A percentile compares a stretch with the other conserved stretches of the same genome.
These are phyloP conservation scores for Microsporum audouinii DNA, from an alignment of 2,329 filamentous ascomycete genomes.

Conservation along the genomic window DNA sequence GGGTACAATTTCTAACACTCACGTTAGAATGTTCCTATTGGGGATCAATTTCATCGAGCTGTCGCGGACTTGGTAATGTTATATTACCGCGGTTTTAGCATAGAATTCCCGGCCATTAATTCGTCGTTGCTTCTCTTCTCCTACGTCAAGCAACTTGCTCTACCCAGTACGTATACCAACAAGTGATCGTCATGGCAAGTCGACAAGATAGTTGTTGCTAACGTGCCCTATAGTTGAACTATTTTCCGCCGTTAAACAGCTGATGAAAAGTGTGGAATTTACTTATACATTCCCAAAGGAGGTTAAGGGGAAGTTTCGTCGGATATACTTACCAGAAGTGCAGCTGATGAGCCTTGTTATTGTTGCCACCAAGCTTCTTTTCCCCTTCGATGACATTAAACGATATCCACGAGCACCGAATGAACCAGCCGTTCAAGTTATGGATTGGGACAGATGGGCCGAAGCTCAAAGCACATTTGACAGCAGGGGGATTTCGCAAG, in stretches of 20 bases:
- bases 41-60: conserved; percentile 52
- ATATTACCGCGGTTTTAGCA: conserved; percentile 56
- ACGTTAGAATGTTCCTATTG: conserved; percentile 30
- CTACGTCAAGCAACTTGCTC: conserved; percentile 57
- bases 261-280: conserved; percentile 47
- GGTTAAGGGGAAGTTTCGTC: conserved; percentile 22
- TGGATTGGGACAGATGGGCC: conserved; percentile 67
- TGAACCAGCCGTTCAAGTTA: conserved; percentile 47
- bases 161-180: conserved; percentile 51
- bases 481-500: conserved; percentile 21
- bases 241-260: conserved; percentile 45
- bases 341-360: conserved; percentile 60
- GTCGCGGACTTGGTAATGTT: conserved; percentile 52
- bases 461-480: conserved; percentile 36
- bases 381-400: conserved; percentile 55
- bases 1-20: conserved; percentile 6
- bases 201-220: conserved; percentile 9
- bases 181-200: not conserved
- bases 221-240: conserved; percentile 20
- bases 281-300: conserved; percentile 43
- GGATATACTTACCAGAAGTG: conserved; percentile 59
- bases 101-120: conserved; percentile 64
- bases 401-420: conserved; percentile 40
- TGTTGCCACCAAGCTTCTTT: conserved; percentile 65
- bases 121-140: conserved; percentile 55